A percentile compares a stretch with the other conserved stretches of the same genome.
phyloP scores from a whole-genome alignment of 2,329 filamentous ascomycete species.

The Leptographium procerum region DNA sequence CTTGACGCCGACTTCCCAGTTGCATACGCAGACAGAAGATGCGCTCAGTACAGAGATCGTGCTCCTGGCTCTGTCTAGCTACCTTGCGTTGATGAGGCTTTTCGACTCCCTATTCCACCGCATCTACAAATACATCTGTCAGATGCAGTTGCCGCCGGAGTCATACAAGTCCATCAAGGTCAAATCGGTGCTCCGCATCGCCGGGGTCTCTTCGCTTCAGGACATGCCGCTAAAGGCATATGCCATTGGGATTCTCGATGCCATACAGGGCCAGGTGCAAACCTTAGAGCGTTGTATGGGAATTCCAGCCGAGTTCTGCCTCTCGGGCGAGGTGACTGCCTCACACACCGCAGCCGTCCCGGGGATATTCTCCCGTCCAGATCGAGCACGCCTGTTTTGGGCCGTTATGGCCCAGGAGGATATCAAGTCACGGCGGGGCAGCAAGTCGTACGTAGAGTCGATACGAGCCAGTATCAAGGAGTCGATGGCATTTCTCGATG shows the following conservation, averaged over 20 bases:
- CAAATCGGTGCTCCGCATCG: neutral
- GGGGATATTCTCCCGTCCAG: neutral
- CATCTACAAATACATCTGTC: neutral
- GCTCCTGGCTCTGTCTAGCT: neutral
- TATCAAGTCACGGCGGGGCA: neutral
- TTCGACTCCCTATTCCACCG: neutral
- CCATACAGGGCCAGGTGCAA: neutral
- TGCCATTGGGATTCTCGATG: neutral
- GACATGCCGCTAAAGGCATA: neutral
- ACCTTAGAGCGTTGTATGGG: neutral
- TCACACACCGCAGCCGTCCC: no score
- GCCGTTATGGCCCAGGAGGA: neutral
- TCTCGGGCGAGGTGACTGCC: neutral
- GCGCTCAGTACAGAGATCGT: neutral
- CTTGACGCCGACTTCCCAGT: neutral
- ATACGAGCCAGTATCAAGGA: neutral
- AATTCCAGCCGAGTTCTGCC: neutral
- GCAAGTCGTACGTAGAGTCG: neutral
- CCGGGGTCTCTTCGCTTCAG: neutral
- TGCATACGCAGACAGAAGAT: neutral
- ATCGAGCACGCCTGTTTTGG: neutral
- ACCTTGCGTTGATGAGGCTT: neutral
- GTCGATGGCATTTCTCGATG: neutral
- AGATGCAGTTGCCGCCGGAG: neutral
- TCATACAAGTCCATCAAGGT: neutral